A percentile compares a stretch with the other conserved stretches of the same genome.
phyloP scores from a whole-genome alignment of 768 basidiomycete species.

The Peribolospora baueri region DNA sequence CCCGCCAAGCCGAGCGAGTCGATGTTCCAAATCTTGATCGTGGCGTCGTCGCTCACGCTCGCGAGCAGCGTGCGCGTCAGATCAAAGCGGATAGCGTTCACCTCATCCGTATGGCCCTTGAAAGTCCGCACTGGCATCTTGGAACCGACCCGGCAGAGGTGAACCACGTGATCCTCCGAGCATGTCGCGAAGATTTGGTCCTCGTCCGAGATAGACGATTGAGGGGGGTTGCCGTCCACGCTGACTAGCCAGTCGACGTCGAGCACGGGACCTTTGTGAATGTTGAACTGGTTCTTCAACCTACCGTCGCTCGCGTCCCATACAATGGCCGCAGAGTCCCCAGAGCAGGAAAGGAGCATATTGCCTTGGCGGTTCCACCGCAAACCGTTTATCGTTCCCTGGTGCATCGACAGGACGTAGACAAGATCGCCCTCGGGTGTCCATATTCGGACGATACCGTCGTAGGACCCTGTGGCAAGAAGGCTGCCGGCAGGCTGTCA shows the following conservation, averaged over 20 bases:
- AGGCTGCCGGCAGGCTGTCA: conserved; percentile 9
- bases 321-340: conserved; percentile 15
- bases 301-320: conserved; percentile 15
- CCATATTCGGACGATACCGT: conserved; percentile 18
- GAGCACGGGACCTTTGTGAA: conserved; percentile 11
- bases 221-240: too few relatives aligned
- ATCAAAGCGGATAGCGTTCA: conserved; percentile 16
- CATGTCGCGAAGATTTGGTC: conserved; percentile 11
- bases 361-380: conserved; percentile 13
- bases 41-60: conserved; percentile 16
- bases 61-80: conserved; percentile 14
- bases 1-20: conserved; percentile 8
- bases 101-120: conserved; percentile 18
- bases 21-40: conserved; percentile 14
- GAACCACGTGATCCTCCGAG: conserved; percentile 11
- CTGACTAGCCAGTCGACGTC: conserved; percentile 11
- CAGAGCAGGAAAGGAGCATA: conserved; percentile 13
- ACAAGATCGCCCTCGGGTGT: conserved; percentile 12
- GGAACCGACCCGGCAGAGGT: not conserved
- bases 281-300: conserved; percentile 12
- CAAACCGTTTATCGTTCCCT: conserved; percentile 5
- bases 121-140: conserved; percentile 8
- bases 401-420: conserved; percentile 14
- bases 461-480: conserved; percentile 15
- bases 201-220: not conserved